phyloP scores from a whole-genome alignment of 768 basidiomycete species.

The Ramaria rubella region DNA sequence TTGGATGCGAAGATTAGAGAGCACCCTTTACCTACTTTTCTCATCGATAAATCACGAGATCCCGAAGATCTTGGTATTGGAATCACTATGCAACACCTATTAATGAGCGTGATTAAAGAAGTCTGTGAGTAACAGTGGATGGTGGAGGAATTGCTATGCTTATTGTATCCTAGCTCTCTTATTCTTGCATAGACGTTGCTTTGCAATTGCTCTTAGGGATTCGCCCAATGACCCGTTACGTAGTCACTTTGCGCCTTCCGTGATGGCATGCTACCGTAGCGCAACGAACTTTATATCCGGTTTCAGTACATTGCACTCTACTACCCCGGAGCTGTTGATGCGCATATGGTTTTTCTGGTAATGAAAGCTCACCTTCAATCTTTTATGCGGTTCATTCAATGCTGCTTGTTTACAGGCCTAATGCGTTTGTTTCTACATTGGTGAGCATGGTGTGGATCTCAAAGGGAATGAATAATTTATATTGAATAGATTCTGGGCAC shows the following conservation, averaged over 20 bases:
- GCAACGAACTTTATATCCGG: conserved; percentile 52
- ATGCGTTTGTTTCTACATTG: conserved; percentile 3
- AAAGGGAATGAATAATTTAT: not conserved
- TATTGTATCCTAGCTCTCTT: conserved; percentile 42
- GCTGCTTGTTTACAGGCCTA: not conserved
- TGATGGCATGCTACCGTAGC: conserved; percentile 61
- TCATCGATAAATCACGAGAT: not conserved
- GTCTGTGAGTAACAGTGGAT: not conserved
- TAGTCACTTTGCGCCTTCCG: conserved; percentile 59
- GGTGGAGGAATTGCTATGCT: not conserved
- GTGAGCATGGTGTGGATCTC: not conserved
- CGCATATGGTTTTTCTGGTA: conserved; percentile 65
- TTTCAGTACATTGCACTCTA: conserved; percentile 40
- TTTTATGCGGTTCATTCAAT: not conserved
- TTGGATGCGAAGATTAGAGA: conserved; percentile 5
- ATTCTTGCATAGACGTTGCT: conserved; percentile 71
- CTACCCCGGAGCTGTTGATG: conserved; percentile 52
- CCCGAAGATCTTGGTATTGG: not conserved
- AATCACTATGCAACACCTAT: not conserved
- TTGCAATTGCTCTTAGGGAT: conserved; percentile 63
- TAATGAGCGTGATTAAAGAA: not conserved
- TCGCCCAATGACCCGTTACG: conserved; percentile 62
- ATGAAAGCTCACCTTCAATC: not conserved
- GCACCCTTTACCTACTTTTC: not conserved
- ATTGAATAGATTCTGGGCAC: conserved; percentile 60